These are phyloP conservation scores for Cupressus sempervirens DNA, from an alignment of 75 land plant species.

Conservation along the genomic window DNA sequence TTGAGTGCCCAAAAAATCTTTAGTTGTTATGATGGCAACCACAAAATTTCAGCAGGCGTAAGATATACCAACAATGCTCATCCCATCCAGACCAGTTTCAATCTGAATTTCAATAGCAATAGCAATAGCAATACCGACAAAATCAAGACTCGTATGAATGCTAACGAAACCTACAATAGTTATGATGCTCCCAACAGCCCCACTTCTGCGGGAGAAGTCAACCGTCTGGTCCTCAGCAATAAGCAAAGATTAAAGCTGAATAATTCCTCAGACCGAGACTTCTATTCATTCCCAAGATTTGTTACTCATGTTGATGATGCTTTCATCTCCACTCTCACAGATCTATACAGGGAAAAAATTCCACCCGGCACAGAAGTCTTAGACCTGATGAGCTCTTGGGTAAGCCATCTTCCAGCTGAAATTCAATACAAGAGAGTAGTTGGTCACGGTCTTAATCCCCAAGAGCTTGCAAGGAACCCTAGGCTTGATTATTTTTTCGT, in stretches of 20 bases:
- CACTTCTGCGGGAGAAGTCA: slow-evolving; percentile 18
- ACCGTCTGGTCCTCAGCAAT: slow-evolving; percentile 52
- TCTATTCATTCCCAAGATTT: slow-evolving; percentile 70
- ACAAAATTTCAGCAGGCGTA: not conserved
- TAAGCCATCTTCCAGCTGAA: slow-evolving; percentile 69
- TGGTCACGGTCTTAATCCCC: slow-evolving; percentile 82
- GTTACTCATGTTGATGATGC: slow-evolving; percentile 77
- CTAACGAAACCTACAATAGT: not conserved
- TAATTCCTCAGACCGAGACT: slow-evolving; percentile 51
- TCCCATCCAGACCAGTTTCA: not conserved
- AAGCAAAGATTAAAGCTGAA: slow-evolving; percentile 62
- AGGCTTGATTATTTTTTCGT: slow-evolving; percentile 73
- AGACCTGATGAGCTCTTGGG: slow-evolving; percentile 87
- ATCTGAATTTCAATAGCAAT: not conserved
- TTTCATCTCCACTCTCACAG: slow-evolving; percentile 56
- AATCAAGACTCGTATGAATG: not conserved
- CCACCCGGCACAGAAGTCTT: slow-evolving; percentile 45
- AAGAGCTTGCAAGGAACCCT: slow-evolving; percentile 67
- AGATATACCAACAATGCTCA: not conserved
- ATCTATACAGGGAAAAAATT: slow-evolving; percentile 55
- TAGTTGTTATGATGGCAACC: not conserved
- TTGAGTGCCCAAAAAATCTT: not conserved
- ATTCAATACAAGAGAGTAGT: slow-evolving; percentile 64
- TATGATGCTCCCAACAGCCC: not conserved
- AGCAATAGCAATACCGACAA: not conserved